Evolutionary conservation across 371 early-diverging fungal species (phyloP), one percentile per base, ranked within the genome.

Genomic region (Parasitella parasitica): DNA sequence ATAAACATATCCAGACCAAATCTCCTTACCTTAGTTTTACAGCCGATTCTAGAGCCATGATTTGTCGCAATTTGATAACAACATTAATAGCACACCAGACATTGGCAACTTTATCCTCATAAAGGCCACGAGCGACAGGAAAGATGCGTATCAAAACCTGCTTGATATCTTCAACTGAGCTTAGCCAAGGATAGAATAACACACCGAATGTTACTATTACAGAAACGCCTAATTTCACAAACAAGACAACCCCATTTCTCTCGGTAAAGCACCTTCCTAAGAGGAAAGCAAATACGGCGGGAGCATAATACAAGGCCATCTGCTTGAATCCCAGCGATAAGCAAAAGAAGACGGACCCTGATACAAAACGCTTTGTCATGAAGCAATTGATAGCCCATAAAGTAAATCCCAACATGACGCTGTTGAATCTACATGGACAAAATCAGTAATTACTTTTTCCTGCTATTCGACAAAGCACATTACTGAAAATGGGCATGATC

Each of bases 101-200:
- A 65, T 95, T 97, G 35, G 96, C 97, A 0, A 98, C 97, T 72
- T 98, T 98, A 76, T 98, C 98, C 67, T 98, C 97, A 72, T 92
- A 98, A 6, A 98, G 78, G 0, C 98, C 98, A 28, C 98, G 88
- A 6, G 89, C 89, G 2, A 98, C 86, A 0, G 98, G 98, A 56
- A 98, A 98, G 2, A 98, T 78, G 7, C 98, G 88, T 35, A 78
- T 71, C 5, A 93, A 54, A 0, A 96, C 89, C 68, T 97, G 97
- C n/a, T 72, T 48, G 6, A 96, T 59, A 38, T 90, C 86, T 0
- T 82, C 85, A 8, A 84, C 7, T 1, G 88, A 83, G 5, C 59
- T 56, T 30, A 90, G 53, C 84, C 93, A 96, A 15, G 95, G 94
- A 1, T 67, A 61, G 37, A 97, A 77, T 59, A 88, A 22, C 4